Conservation (phyloP, 768 basidiomycete species). For the Neoboletus brunneissimus region DNA sequence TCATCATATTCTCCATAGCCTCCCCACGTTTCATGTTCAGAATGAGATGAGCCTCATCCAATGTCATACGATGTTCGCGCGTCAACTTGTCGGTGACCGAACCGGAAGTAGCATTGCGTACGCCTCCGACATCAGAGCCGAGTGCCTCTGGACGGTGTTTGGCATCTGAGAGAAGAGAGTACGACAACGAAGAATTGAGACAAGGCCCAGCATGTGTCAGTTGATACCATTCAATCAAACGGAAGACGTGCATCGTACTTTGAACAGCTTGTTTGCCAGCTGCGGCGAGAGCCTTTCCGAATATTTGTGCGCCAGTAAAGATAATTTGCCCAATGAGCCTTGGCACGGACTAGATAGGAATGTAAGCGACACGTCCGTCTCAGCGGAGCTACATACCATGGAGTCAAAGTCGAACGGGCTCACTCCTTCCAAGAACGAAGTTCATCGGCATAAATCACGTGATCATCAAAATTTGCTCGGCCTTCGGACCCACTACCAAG, state of each 20-base stretch:
- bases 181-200: neutral
- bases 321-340: slow-evolving; percentile 77
- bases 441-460: slow-evolving; percentile 15
- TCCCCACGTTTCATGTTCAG: slow-evolving; percentile 82
- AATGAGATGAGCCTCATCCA: slow-evolving; percentile 93
- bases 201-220: neutral
- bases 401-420: slow-evolving; percentile 5
- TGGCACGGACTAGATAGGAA: slow-evolving; percentile 64
- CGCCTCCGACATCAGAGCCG: slow-evolving; percentile 68
- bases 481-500: neutral
- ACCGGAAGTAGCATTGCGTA: slow-evolving; percentile 70
- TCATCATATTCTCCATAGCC: slow-evolving; percentile 61
- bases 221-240: neutral
- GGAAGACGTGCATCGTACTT: slow-evolving; percentile 56
- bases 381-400: slow-evolving; percentile 18
- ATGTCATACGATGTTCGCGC: slow-evolving; percentile 84
- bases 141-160: slow-evolving; percentile 72
- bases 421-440: neutral
- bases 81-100: slow-evolving; percentile 80
- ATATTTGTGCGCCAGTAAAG: slow-evolving; percentile 70
- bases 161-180: slow-evolving; percentile 59
- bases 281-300: slow-evolving; percentile 89
- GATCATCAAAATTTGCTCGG: slow-evolving; percentile 14
- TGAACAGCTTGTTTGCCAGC: slow-evolving; percentile 90
- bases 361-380: neutral